phyloP scores from a whole-genome alignment of 2,329 filamentous ascomycete species.

The Gnomoniopsis smithogilvyi region DNA sequence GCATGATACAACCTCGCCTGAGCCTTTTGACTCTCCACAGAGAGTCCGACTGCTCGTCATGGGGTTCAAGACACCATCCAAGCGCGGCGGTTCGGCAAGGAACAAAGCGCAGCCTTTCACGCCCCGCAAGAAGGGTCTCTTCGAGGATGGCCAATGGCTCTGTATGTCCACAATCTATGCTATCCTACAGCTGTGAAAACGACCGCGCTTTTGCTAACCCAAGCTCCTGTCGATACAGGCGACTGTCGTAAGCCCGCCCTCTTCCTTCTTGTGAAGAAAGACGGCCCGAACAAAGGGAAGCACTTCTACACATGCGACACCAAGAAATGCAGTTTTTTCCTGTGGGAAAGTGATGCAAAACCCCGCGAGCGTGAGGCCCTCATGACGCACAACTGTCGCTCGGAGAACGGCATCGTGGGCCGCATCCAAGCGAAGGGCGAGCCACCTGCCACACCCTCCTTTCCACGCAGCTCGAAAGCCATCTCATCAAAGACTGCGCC shows the following conservation, averaged over 20 bases:
- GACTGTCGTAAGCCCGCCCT: conserved; percentile 38
- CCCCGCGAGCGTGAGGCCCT: conserved; percentile 25
- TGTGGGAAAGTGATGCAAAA: conserved; percentile 38
- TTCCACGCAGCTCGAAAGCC: background rate
- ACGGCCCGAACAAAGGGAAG: conserved; percentile 36
- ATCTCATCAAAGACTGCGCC: background rate
- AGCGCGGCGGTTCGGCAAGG: background rate
- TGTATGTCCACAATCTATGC: conserved; percentile 21
- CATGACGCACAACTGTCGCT: conserved; percentile 16
- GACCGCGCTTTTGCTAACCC: background rate
- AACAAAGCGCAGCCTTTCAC: background rate
- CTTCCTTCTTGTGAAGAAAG: conserved; percentile 35
- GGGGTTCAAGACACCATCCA: conserved; percentile 15
- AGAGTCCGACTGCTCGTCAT: background rate
- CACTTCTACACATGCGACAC: conserved; percentile 40
- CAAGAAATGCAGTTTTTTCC: conserved; percentile 39
- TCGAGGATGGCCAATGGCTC: conserved; percentile 25
- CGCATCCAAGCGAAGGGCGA: conserved; percentile 12
- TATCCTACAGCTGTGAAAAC: background rate
- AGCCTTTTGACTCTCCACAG: background rate
- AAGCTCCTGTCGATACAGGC: conserved; percentile 25
- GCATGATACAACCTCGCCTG: too few species aligned
- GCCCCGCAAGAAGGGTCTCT: conserved; percentile 19
- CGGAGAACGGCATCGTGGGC: conserved; percentile 14
- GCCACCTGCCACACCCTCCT: background rate